phyloP scores from a whole-genome alignment of 2,329 filamentous ascomycete species.

The Trichocomaceae sp. region DNA sequence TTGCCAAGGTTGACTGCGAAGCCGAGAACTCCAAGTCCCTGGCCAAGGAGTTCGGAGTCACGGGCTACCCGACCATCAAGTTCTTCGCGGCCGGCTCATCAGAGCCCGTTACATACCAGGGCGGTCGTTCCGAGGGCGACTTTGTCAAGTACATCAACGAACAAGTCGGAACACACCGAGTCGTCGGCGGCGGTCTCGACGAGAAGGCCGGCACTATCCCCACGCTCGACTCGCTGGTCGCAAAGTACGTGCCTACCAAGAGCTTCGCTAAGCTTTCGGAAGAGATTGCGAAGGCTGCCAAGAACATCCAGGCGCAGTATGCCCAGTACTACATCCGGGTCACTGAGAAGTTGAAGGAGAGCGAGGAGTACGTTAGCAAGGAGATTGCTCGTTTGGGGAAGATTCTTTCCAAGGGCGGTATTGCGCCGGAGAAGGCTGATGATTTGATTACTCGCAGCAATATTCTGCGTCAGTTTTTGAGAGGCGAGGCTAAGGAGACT shows the following conservation, averaged over 20 bases:
- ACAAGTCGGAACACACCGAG: constrained; percentile 80
- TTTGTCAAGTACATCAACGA: constrained; percentile 79
- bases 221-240: constrained; percentile 66
- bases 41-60: constrained; percentile 68
- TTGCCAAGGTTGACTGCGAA: constrained; percentile 96
- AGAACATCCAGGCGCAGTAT: constrained; percentile 67
- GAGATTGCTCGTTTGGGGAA: constrained; percentile 74
- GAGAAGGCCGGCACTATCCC: constrained; percentile 74
- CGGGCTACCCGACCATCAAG: constrained; percentile 93
- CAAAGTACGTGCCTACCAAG: constrained; percentile 59
- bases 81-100: constrained; percentile 85
- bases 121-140: constrained; percentile 68
- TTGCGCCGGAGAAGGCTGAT: constrained; percentile 79
- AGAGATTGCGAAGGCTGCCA: constrained; percentile 66
- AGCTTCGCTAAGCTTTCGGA: constrained; percentile 60
- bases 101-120: constrained; percentile 63
- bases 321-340: constrained; percentile 92
- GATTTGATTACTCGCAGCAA: constrained; percentile 82
- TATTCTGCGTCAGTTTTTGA: constrained; percentile 71
- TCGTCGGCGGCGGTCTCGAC: constrained; percentile 72
- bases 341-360: constrained; percentile 74
- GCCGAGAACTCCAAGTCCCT: constrained; percentile 74
- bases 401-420: constrained; percentile 76
- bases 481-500: constrained; percentile 48
- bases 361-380: constrained; percentile 73